These are phyloP conservation scores for Solanum aculeatissimum DNA, from an alignment of 305 asterid genomes.

Conservation along the genomic window DNA sequence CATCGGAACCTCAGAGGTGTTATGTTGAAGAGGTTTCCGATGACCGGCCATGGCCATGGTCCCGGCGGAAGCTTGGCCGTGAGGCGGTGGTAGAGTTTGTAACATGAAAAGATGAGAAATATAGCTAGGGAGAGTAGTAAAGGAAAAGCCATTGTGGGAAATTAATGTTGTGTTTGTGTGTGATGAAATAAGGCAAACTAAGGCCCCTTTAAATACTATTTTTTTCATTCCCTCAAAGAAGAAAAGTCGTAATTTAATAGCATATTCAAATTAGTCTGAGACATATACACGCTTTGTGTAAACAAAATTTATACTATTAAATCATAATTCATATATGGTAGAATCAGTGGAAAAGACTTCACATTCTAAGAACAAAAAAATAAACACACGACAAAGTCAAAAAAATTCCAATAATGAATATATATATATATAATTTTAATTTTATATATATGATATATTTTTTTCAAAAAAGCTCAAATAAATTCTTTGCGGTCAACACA, in stretches of 20 bases:
- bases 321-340: not conserved
- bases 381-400: not conserved
- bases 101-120: conserved; percentile 12
- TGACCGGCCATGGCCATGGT: conserved; percentile 35
- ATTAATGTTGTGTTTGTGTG: not conserved
- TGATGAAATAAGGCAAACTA: not conserved
- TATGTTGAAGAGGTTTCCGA: conserved; percentile 42
- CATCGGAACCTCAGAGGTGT: conserved; percentile 43
- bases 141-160: conserved; percentile 16
- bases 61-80: conserved; percentile 48
- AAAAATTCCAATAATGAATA: not conserved
- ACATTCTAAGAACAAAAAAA: not conserved
- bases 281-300: not conserved
- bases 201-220: not conserved
- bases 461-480: not conserved
- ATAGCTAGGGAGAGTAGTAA: not conserved
- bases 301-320: not conserved
- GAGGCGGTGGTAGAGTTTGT: conserved; percentile 23
- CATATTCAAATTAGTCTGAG: not conserved
- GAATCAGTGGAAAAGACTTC: not conserved
- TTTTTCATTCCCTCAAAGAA: not conserved
- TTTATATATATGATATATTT: not conserved
- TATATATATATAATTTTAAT: not conserved
- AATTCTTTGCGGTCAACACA: not conserved
- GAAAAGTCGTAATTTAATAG: not conserved